Evolutionary conservation across 2,329 filamentous ascomycete species (phyloP).

Genomic region (Xylariaceae sp.): DNA sequence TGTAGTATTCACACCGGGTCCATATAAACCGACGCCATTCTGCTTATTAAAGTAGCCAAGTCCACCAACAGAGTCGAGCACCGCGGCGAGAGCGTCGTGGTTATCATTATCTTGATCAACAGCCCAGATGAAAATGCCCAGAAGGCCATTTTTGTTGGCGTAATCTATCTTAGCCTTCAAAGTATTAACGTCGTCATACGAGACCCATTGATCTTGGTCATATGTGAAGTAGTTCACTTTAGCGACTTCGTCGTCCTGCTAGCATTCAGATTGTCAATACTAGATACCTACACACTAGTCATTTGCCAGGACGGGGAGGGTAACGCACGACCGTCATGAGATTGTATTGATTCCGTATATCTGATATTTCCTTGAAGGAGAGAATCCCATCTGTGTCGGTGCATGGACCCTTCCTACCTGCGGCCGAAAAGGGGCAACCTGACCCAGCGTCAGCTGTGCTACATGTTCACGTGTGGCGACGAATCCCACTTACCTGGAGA

Average conservation of each 20-base stretch:
- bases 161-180: slow-evolving; percentile 42
- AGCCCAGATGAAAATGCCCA: slow-evolving; percentile 42
- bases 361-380: slow-evolving; percentile 23
- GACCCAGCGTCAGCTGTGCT: not conserved
- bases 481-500: slow-evolving; percentile 8
- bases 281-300: too few species aligned
- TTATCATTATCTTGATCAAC: slow-evolving; percentile 34
- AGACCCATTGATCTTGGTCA: slow-evolving; percentile 48
- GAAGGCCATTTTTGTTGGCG: slow-evolving; percentile 39
- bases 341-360: slow-evolving; percentile 9
- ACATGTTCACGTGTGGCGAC: not conserved
- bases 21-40: slow-evolving; percentile 9
- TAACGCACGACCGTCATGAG: slow-evolving; percentile 3
- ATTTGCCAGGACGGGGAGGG: too few species aligned
- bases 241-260: slow-evolving; percentile 36
- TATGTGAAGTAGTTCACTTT: slow-evolving; percentile 34
- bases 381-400: slow-evolving; percentile 24
- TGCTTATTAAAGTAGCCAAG: slow-evolving; percentile 6
- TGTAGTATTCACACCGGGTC: not conserved
- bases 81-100: slow-evolving; percentile 16
- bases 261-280: not conserved
- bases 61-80: slow-evolving; percentile 12
- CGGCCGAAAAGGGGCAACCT: slow-evolving; percentile 16
- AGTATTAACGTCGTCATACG: slow-evolving; percentile 46
- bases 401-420: slow-evolving; percentile 25